Conservation (phyloP, 306 rosid species). For the Quercus cerris region DNA sequence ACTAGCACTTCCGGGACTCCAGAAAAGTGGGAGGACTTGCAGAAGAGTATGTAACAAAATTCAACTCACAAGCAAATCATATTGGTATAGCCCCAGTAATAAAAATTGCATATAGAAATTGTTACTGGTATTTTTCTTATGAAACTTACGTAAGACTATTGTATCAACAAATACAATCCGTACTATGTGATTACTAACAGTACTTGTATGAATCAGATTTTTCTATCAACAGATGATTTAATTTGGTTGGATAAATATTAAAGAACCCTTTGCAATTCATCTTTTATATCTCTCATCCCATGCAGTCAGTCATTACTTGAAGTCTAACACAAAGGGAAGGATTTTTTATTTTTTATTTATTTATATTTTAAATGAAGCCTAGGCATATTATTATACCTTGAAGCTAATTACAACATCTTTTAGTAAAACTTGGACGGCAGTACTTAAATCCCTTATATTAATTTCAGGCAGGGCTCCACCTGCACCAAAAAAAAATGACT, state of each 20-base stretch:
- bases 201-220: no score
- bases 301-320: background rate
- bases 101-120: no score
- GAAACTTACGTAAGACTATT: no score
- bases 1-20: background rate
- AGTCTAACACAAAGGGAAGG: background rate
- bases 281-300: background rate
- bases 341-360: no score
- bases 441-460: conserved; percentile 20
- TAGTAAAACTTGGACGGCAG: conserved; percentile 31
- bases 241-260: background rate
- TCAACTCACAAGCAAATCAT: background rate
- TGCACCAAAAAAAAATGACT: conserved; percentile 27
- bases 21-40: background rate
- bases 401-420: conserved; percentile 13
- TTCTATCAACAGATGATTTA: background rate
- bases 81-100: no score
- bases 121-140: no score
- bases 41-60: background rate
- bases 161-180: no score
- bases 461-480: conserved; percentile 39
- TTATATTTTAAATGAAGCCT: background rate
- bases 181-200: no score
- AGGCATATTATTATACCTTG: background rate
- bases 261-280: background rate